Percentiles rank a stretch among this genome's conserved stretches.
These are phyloP conservation scores for Sungouiozyma ichnusensis DNA, from an alignment of 805 yeast genomes.

Conservation along the genomic window DNA sequence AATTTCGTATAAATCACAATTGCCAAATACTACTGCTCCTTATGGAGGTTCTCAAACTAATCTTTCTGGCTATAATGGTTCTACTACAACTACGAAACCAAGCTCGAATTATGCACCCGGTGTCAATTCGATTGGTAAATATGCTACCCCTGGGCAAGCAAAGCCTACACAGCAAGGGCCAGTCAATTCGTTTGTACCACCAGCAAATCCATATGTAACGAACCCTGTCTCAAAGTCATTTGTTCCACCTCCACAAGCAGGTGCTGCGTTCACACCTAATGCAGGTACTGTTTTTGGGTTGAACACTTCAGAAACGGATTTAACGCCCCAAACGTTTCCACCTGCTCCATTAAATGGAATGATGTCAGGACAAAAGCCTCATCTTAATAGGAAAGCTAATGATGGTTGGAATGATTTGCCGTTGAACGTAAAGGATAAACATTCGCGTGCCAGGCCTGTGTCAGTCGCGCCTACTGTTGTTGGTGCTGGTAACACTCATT, in stretches of 20 bases:
- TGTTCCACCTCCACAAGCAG: constrained; percentile 11
- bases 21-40: constrained; percentile 2
- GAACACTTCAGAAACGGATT: background rate
- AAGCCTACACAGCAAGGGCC: background rate
- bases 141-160: constrained; percentile 10
- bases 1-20: constrained; percentile 1
- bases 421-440: constrained; percentile 21
- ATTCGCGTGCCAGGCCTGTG: constrained; percentile 28
- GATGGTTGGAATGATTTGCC: constrained; percentile 32
- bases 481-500: constrained; percentile 5
- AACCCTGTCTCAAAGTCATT: constrained; percentile 14
- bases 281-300: background rate
- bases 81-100: background rate
- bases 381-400: constrained; percentile 27
- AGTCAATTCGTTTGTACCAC: constrained; percentile 10
- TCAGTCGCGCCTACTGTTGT: constrained; percentile 28
- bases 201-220: constrained; percentile 22
- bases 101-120: background rate
- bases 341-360: constrained; percentile 29
- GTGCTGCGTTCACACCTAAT: constrained; percentile 5
- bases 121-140: constrained; percentile 8
- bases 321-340: constrained; percentile 8
- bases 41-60: constrained; percentile 2
- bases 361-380: constrained; percentile 28
- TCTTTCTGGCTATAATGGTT: background rate